A percentile compares a stretch with the other conserved stretches of the same genome.
phyloP scores from a whole-genome alignment of 306 rosid species.

The Lathyrus aphaca region DNA sequence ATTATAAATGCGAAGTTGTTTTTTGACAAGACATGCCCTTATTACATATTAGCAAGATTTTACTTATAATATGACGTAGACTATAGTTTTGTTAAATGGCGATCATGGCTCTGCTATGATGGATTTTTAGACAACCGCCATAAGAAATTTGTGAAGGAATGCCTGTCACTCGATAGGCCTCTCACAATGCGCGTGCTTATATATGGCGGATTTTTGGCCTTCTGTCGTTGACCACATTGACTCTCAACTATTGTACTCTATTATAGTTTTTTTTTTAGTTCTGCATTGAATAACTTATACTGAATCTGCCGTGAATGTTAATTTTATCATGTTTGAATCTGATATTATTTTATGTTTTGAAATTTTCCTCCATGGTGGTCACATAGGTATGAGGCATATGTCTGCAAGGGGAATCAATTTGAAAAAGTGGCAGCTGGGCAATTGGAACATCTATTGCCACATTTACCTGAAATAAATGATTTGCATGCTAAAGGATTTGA shows the following conservation, averaged over 20 bases:
- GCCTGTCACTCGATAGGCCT: too few species aligned
- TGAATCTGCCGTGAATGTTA: constrained; percentile 17
- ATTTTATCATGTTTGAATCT: constrained; percentile 14
- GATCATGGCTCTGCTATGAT: too few species aligned
- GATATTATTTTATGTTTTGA: constrained; percentile 26
- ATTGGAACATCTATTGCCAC: constrained; percentile 69
- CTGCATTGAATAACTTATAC: constrained; percentile 26
- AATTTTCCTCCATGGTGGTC: constrained; percentile 32
- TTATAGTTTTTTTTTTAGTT: constrained; percentile 9
- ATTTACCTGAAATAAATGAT: constrained; percentile 64
- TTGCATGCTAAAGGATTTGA: constrained; percentile 59
- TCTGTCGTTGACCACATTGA: too few species aligned
- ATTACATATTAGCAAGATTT: constrained; percentile 25
- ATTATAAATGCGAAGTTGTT: constrained; percentile 22
- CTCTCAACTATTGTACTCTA: constrained; percentile 1
- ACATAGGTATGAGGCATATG: constrained; percentile 72
- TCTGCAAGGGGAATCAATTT: constrained; percentile 52
- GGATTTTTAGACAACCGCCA: too few species aligned
- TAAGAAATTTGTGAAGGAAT: too few species aligned
- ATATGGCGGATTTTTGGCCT: too few species aligned
- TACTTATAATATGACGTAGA: constrained; percentile 4
- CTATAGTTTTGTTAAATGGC: too few species aligned
- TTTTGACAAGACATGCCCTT: constrained; percentile 4
- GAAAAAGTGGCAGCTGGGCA: constrained; percentile 65
- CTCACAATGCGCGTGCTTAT: too few species aligned